Evolutionary conservation across 495 filamentous ascomycete species (phyloP).

Genomic region (Lasiosphaeriaceae sp.): DNA sequence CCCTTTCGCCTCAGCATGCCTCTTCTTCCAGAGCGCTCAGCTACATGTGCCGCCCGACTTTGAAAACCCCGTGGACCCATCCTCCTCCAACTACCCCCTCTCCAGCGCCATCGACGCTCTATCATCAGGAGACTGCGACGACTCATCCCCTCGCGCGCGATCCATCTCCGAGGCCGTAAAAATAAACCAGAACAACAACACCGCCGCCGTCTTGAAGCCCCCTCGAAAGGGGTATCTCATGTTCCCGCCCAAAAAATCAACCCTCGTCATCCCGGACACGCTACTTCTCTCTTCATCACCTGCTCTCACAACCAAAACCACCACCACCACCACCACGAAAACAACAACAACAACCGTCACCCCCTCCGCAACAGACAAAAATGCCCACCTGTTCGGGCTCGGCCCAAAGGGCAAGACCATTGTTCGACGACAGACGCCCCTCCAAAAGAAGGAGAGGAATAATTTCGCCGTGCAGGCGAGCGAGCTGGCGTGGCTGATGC

Average conservation of each 20-base stretch:
- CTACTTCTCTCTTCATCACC: not conserved
- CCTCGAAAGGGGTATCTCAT: slow-evolving; percentile 25
- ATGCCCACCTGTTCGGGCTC: no score
- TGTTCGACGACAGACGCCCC: no score
- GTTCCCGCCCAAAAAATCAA: slow-evolving; percentile 24
- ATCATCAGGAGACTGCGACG: not conserved
- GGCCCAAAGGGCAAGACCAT: no score
- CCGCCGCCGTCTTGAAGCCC: slow-evolving; percentile 2
- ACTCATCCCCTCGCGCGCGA: not conserved
- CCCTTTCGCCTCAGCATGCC: slow-evolving; percentile 46
- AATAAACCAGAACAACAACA: not conserved
- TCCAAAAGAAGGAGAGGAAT: not conserved
- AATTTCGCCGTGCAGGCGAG: not conserved
- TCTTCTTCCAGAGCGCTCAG: slow-evolving; percentile 50
- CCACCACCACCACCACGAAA: not conserved
- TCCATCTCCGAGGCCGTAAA: not conserved
- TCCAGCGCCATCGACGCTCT: slow-evolving; percentile 7
- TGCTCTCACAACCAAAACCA: not conserved
- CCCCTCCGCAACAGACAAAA: no score
- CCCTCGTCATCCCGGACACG: not conserved
- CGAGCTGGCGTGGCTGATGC: slow-evolving; percentile 23
- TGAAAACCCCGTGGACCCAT: slow-evolving; percentile 11
- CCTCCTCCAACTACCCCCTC: not conserved
- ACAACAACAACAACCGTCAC: not conserved
- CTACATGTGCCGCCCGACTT: slow-evolving; percentile 38